phyloP scores from a whole-genome alignment of 2,329 filamentous ascomycete genomes.

The Nothophaeocryptopus gaeumannii region DNA sequence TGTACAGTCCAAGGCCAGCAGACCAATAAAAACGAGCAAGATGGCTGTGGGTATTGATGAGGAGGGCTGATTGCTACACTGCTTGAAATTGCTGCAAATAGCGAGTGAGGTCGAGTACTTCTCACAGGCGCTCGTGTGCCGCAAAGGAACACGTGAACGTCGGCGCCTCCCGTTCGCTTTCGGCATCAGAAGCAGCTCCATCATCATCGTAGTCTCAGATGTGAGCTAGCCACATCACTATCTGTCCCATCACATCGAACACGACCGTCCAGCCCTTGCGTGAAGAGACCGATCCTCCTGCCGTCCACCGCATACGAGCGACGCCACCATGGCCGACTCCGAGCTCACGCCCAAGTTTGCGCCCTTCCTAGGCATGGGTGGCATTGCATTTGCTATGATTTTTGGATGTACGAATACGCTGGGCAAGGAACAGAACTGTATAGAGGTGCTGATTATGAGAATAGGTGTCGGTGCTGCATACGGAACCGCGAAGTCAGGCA shows the following conservation, averaged over 20 bases:
- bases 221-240: too few species aligned
- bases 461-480: constrained; percentile 73
- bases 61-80: too few species aligned
- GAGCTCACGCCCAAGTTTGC: constrained; percentile 74
- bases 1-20: too few species aligned
- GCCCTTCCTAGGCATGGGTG: constrained; percentile 83
- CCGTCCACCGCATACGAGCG: constrained; percentile 1
- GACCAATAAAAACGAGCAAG: too few species aligned
- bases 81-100: too few species aligned
- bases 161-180: too few species aligned
- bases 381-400: constrained; percentile 78
- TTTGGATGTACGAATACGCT: constrained; percentile 65
- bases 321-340: constrained; percentile 44
- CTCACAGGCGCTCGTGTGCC: too few species aligned
- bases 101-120: too few species aligned
- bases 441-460: constrained; percentile 23
- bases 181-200: too few species aligned
- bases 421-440: background rate
- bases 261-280: background rate
- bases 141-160: too few species aligned
- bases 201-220: too few species aligned
- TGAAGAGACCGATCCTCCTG: background rate
- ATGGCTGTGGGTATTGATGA: too few species aligned
- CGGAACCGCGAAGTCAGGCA: constrained; percentile 83
- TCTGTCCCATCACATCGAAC: background rate